Base-by-base conservation (phyloP, 192 early-diverging fungal species). In the Entomortierella parvispora region DNA sequence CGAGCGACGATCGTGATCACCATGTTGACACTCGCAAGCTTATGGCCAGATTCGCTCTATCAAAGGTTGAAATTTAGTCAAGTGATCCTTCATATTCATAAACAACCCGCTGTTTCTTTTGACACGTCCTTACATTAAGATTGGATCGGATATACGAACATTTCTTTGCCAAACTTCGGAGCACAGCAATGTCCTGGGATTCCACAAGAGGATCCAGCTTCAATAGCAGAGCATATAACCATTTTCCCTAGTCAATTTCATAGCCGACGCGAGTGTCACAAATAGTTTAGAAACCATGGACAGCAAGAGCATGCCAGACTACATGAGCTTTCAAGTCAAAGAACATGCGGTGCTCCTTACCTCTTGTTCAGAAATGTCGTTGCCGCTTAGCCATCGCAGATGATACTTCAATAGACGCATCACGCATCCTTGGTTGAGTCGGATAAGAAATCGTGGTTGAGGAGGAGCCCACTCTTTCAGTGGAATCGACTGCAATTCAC, bases 201-300 rank as follows among this genome's bases (percentile, higher is more conserved):
- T 69, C 69, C 43, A 85, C 65, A 6, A 85, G 75, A 25, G 68
- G 60, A 47, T 85, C 84, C 44, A 85, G 57, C 18, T 81, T 77
- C 46, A 83, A 47, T 5, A 85, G 50, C 12, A 85, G 29, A 0
- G 80, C 75, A 43, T 74, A 85, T 17, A 85, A 49, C 79, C 84
- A 83, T 22, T 40, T 46, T 14, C 65, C 76, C 81, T 85, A 58
- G n/a, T 20, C 1, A 11, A 14, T 18, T 18, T 17, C 29, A 17
- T 3, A n/a, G n/a, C n/a, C n/a, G n/a, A n/a, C n/a, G n/a, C n/a
- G n/a, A n/a, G n/a, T n/a, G n/a, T n/a, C n/a, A n/a, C n/a, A n/a
- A n/a, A n/a, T n/a, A n/a, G n/a, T n/a, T n/a, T n/a, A n/a, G n/a
- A n/a, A n/a, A n/a, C n/a, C n/a, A n/a, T n/a, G n/a, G n/a, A n/a